These are phyloP conservation scores for Pseudocercospora vitis DNA, from an alignment of 2,329 filamentous ascomycete genomes.

Conservation along the genomic window DNA sequence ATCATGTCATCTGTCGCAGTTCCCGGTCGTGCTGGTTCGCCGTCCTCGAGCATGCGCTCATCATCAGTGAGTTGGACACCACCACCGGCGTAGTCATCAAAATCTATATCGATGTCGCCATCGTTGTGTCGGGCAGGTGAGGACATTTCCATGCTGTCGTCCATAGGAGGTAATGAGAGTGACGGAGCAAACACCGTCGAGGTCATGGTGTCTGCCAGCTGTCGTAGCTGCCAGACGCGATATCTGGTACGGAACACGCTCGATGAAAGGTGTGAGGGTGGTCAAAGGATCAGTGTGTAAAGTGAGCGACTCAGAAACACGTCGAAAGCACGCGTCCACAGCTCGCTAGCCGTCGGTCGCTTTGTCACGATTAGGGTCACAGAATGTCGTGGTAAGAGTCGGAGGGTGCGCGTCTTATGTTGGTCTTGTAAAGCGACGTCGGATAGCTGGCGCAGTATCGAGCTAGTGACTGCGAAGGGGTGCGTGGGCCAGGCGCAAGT, in stretches of 20 bases:
- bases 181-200: constrained; percentile 29
- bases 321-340: constrained; percentile 3
- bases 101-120: constrained; percentile 60
- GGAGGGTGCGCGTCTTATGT: background rate
- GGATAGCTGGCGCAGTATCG: background rate
- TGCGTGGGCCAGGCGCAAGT: too few relatives aligned
- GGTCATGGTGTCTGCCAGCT: constrained; percentile 26
- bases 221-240: constrained; percentile 9
- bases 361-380: constrained; percentile 12
- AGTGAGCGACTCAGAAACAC: background rate
- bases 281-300: constrained; percentile 4
- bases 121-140: constrained; percentile 49
- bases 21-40: constrained; percentile 43
- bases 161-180: constrained; percentile 33
- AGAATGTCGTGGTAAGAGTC: background rate
- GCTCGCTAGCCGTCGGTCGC: background rate
- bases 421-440: background rate
- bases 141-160: constrained; percentile 59
- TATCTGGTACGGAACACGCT: background rate
- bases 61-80: constrained; percentile 45
- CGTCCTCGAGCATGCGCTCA: constrained; percentile 59
- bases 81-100: constrained; percentile 52
- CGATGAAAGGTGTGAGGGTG: background rate
- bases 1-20: constrained; percentile 38
- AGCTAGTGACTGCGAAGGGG: background rate